Evolutionary conservation across 305 asterid species (phyloP).

Genomic region (Plantago coronopus): DNA sequence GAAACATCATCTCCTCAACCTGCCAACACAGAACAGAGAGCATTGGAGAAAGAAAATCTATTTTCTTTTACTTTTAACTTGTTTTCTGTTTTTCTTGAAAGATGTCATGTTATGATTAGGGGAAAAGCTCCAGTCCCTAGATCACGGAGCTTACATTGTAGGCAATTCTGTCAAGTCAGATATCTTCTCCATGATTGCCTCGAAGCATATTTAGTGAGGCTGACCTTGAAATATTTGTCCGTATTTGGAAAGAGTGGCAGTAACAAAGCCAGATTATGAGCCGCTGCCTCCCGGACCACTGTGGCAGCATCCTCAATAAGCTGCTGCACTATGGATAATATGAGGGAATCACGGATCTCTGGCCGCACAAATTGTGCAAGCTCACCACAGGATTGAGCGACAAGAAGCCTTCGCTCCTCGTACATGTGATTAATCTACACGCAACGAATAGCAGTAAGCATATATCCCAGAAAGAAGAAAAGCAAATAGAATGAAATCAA

Average conservation of each 20-base stretch:
- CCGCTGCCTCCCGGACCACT: conserved; percentile 98
- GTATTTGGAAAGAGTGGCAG: conserved; percentile 94
- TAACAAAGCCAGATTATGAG: conserved; percentile 94
- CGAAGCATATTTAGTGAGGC: conserved; percentile 99
- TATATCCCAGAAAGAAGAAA: conserved; percentile 4
- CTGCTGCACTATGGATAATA: conserved; percentile 95
- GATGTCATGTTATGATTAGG: conserved; percentile 58
- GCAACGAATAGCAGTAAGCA: conserved; percentile 23
- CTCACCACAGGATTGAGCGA: conserved; percentile 99
- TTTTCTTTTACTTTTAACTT: conserved; percentile 25
- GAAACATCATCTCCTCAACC: conserved; percentile 99
- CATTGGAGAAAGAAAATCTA: conserved; percentile 39
- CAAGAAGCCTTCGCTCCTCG: conserved; percentile 98
- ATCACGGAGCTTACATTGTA: conserved; percentile 98
- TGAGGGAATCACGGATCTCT: conserved; percentile 98
- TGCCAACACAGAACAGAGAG: conserved; percentile 43
- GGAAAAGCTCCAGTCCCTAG: conserved; percentile 87
- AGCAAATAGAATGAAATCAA: conserved; percentile 7
- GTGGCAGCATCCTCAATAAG: conserved; percentile 97
- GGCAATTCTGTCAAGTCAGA: conserved; percentile 88
- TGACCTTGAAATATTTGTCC: conserved; percentile 99
- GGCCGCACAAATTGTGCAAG: conserved; percentile 95
- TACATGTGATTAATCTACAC: conserved; percentile 95
- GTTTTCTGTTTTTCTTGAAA: conserved; percentile 27
- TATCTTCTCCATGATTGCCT: conserved; percentile 95